These are phyloP conservation scores for Chaetoceros tenuissimus DNA, from an alignment of 108 stramenopile species.

Conservation along the genomic window DNA sequence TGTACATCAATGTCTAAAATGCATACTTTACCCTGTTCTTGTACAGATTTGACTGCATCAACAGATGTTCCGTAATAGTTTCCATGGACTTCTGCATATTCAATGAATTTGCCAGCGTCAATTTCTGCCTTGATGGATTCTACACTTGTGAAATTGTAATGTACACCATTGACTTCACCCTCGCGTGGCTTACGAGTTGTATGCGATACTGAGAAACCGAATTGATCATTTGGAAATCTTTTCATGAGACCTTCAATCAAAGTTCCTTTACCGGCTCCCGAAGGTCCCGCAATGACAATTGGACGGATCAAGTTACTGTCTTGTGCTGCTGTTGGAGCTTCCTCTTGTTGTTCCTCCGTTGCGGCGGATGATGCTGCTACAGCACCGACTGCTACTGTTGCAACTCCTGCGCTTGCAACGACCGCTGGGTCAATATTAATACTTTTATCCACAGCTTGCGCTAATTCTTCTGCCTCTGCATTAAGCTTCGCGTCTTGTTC, in stretches of 20 bases:
- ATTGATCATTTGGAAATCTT: constrained; percentile 10
- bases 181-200: constrained; percentile 68
- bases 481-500: background rate
- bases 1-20: constrained; percentile 74
- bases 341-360: too few species aligned
- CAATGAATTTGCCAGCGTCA: constrained; percentile 53
- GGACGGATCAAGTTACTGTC: constrained; percentile 7
- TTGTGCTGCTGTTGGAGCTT: too few species aligned
- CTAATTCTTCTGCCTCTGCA: background rate
- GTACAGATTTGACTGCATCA: constrained; percentile 46
- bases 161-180: constrained; percentile 49
- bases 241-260: constrained; percentile 29
- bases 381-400: background rate
- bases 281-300: constrained; percentile 24
- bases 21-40: constrained; percentile 48
- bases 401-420: background rate
- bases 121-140: constrained; percentile 53
- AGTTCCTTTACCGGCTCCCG: constrained; percentile 29
- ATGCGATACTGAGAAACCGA: constrained; percentile 56
- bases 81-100: constrained; percentile 74
- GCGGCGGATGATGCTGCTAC: too few species aligned
- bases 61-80: constrained; percentile 80
- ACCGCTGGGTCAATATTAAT: background rate
- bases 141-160: constrained; percentile 60
- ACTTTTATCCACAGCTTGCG: background rate